Percentiles rank a stretch among this genome's conserved stretches.
These are phyloP conservation scores for Trichoderma afroharzianum DNA, from an alignment of 2,329 filamentous ascomycete species.

Conservation along the genomic window DNA sequence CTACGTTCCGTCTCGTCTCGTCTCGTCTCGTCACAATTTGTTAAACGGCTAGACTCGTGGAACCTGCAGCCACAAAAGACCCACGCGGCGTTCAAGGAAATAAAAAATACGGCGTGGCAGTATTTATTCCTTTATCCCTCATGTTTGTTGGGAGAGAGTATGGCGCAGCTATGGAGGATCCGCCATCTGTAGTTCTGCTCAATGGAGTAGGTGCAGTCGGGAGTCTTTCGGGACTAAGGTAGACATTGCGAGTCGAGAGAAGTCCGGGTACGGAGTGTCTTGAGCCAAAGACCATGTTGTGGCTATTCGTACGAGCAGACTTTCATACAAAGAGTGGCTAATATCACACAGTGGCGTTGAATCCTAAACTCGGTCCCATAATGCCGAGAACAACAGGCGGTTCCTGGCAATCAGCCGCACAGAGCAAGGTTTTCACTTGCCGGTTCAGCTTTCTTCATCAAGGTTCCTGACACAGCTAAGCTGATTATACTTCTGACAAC, in stretches of 20 bases:
- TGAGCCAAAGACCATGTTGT: neutral
- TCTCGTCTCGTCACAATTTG: neutral
- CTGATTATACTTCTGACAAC: neutral
- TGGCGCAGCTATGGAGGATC: slow-evolving; percentile 5
- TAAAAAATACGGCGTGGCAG: neutral
- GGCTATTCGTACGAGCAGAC: neutral
- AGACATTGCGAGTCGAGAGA: neutral
- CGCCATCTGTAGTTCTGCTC: neutral
- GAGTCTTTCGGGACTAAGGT: neutral
- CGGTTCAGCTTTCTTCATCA: neutral
- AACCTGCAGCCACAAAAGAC: slow-evolving; percentile 10
- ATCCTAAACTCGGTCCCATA: neutral
- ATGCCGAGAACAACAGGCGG: neutral
- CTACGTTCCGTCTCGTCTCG: neutral
- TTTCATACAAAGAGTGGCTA: neutral
- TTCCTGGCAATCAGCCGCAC: slow-evolving; percentile 6
- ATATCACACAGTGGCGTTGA: neutral
- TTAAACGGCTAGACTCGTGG: neutral
- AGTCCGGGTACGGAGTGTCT: neutral
- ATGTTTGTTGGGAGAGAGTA: neutral
- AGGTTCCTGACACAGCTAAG: neutral
- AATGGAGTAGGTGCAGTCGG: neutral
- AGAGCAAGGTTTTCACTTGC: slow-evolving; percentile 1
- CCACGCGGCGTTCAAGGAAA: slow-evolving; percentile 2
- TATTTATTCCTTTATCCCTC: slow-evolving; percentile 10